Evolutionary conservation across 2,329 filamentous ascomycete genomes (phyloP).

Genomic region (Diaporthe humulicola): DNA sequence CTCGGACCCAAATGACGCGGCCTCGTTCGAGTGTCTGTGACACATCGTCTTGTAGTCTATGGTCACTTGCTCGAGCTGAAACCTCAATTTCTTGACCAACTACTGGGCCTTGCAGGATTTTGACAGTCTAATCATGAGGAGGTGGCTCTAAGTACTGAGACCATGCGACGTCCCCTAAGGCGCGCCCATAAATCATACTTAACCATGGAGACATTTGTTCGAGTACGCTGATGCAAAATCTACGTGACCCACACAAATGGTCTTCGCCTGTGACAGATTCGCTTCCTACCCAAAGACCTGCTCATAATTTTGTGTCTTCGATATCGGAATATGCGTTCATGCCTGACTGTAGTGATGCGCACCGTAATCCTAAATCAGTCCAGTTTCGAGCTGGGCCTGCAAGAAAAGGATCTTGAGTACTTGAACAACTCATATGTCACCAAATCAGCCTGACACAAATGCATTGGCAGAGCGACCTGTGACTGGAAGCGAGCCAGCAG

Average conservation of each 20-base stretch:
- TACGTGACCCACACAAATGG: background rate
- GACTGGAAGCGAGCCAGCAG: background rate
- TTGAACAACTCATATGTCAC: background rate
- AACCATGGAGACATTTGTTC: background rate
- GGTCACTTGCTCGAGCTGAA: background rate
- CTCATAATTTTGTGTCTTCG: background rate
- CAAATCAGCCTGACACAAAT: background rate
- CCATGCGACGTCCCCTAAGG: no score
- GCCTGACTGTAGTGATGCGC: background rate
- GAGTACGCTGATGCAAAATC: background rate
- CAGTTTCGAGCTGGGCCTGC: background rate
- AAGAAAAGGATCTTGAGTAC: background rate
- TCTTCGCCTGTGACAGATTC: background rate
- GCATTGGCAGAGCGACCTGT: background rate
- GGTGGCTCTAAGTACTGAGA: background rate
- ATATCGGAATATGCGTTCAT: background rate
- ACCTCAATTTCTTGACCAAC: background rate
- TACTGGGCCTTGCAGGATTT: background rate
- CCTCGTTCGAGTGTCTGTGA: conserved; percentile 17
- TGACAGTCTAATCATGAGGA: background rate
- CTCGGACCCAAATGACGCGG: conserved; percentile 16
- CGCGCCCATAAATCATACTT: background rate
- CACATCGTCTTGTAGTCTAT: background rate
- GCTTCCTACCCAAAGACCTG: background rate
- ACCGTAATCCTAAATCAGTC: background rate